These are phyloP conservation scores for Ilex aquifolium DNA, from an alignment of 257 asterid genomes.

Conservation along the genomic window DNA sequence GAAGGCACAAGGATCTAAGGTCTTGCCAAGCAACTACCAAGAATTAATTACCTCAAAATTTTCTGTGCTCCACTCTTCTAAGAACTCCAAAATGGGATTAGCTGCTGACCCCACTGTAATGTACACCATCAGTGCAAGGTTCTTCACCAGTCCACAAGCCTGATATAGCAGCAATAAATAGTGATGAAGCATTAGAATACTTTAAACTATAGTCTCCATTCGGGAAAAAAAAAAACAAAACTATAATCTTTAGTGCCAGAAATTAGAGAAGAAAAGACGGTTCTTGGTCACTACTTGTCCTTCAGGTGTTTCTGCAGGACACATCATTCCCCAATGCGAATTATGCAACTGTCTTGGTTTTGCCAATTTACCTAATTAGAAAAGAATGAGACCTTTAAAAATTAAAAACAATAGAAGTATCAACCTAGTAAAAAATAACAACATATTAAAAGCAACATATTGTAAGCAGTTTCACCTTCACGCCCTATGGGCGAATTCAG, in stretches of 20 bases:
- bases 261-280: not conserved
- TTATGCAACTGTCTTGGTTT: conserved; percentile 24
- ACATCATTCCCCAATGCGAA: conserved; percentile 27
- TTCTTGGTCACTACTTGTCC: conserved; percentile 10
- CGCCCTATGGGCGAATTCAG: conserved; percentile 23
- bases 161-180: not conserved
- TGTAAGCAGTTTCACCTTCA: conserved; percentile 9
- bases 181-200: not conserved
- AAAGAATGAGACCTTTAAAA: not conserved
- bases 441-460: not conserved
- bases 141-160: conserved; percentile 24
- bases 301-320: conserved; percentile 27
- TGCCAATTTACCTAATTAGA: conserved; percentile 19
- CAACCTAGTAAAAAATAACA: not conserved
- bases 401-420: not conserved
- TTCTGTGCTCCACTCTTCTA: conserved; percentile 24
- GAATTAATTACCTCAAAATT: conserved; percentile 17
- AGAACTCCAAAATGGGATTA: conserved; percentile 18
- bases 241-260: no score
- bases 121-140: conserved; percentile 23
- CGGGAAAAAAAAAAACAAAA: no score
- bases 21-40: not conserved
- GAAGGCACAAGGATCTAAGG: not conserved
- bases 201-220: no score
- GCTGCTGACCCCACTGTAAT: conserved; percentile 24